Conservation (phyloP, 1,139 yeast genomes). For the Kodamaea sp. region DNA sequence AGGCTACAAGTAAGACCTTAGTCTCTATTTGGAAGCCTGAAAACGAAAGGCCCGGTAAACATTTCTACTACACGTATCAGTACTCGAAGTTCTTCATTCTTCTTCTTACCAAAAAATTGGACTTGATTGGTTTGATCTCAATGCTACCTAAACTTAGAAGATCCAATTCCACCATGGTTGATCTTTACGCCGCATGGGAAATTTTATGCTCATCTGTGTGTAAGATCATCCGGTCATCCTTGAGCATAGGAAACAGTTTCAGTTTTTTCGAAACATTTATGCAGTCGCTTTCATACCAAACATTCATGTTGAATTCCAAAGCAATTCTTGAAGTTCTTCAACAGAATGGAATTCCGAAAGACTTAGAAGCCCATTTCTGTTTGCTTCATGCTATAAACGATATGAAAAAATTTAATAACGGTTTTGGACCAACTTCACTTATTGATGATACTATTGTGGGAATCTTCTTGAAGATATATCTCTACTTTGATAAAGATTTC, state of each 20-base stretch:
- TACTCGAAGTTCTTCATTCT: constrained; percentile 68
- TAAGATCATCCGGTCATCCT: constrained; percentile 46
- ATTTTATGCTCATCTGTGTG: constrained; percentile 50
- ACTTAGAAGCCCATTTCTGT: constrained; percentile 35
- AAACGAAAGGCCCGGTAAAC: constrained; percentile 88
- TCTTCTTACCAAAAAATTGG: constrained; percentile 53
- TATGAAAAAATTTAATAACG: constrained; percentile 72
- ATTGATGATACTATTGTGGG: constrained; percentile 76
- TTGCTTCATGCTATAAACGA: constrained; percentile 59
- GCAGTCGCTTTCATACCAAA: constrained; percentile 46
- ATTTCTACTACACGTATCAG: constrained; percentile 73
- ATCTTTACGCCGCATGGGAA: constrained; percentile 68
- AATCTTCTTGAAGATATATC: constrained; percentile 55
- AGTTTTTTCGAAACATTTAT: constrained; percentile 60
- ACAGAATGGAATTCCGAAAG: constrained; percentile 30
- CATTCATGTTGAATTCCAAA: constrained; percentile 45
- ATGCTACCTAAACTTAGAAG: constrained; percentile 73
- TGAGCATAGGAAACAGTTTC: constrained; percentile 47
- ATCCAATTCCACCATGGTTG: constrained; percentile 72
- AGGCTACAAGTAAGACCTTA: constrained; percentile 68
- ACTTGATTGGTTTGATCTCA: constrained; percentile 57
- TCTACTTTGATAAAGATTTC: constrained; percentile 17
- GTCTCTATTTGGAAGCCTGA: constrained; percentile 95
- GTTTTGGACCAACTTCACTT: constrained; percentile 77
- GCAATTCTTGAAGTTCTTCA: constrained; percentile 31